phyloP scores from a whole-genome alignment of 2,329 filamentous ascomycete species.

The Ophiostoma australiae region DNA sequence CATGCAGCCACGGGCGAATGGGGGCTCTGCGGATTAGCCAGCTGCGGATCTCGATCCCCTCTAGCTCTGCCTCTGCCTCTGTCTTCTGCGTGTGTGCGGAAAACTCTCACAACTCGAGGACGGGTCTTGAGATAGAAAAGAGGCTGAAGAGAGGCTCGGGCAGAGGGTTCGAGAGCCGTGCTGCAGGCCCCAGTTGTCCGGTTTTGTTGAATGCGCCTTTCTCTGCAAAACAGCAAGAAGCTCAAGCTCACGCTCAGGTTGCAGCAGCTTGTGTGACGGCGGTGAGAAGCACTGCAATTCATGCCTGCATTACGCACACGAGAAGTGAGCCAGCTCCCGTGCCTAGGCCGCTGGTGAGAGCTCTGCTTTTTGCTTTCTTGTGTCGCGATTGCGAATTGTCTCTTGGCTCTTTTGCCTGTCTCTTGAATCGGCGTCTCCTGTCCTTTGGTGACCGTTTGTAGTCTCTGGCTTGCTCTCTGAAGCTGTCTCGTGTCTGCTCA shows the following conservation, averaged over 20 bases:
- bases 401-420: not conserved
- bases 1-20: constrained; percentile 5
- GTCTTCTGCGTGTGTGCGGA: not conserved
- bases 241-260: not conserved
- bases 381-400: not conserved
- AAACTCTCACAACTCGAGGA: not conserved
- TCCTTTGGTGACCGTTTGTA: not conserved
- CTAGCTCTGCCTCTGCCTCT: not conserved
- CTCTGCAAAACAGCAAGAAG: not conserved
- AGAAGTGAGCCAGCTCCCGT: not conserved
- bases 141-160: not conserved
- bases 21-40: constrained; percentile 5
- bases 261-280: not conserved
- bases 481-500: not conserved
- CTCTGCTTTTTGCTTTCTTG: not conserved
- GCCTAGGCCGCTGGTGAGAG: not conserved
- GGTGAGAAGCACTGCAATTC: constrained; percentile 1
- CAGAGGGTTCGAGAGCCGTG: not conserved
- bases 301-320: not conserved
- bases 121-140: not conserved
- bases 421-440: not conserved
- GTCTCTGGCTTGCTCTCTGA: not conserved
- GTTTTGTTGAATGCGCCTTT: not conserved
- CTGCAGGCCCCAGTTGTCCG: not conserved
- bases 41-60: constrained; percentile 14